These are phyloP conservation scores for Penicillium arizonense DNA, from an alignment of 495 filamentous ascomycete genomes.

Conservation along the genomic window DNA sequence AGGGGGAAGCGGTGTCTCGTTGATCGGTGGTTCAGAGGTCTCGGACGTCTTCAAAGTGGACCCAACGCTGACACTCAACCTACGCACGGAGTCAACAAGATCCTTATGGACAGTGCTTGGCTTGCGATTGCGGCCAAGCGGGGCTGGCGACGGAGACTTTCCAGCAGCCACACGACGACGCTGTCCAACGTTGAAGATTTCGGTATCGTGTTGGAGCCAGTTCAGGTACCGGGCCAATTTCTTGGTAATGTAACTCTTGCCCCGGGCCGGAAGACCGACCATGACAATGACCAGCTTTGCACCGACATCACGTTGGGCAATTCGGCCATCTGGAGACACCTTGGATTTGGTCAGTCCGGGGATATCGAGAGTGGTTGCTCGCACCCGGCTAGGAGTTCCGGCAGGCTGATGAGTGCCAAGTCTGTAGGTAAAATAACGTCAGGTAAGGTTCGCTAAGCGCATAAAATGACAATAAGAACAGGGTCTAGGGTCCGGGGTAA, in stretches of 20 bases:
- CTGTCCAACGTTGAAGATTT: conserved; percentile 97
- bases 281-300: conserved; percentile 97
- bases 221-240: conserved; percentile 93
- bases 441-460: conserved; percentile 1
- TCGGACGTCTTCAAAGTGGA: conserved; percentile 21
- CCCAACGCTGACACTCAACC: conserved; percentile 42
- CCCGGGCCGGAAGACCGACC: conserved; percentile 92
- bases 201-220: conserved; percentile 93
- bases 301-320: conserved; percentile 87
- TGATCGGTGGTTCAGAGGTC: conserved; percentile 24
- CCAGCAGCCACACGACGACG: conserved; percentile 78
- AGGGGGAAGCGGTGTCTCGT: conserved; percentile 29
- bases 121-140: conserved; percentile 17
- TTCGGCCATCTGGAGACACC: conserved; percentile 90
- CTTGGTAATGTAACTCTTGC: conserved; percentile 98
- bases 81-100: conserved; percentile 43
- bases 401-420: conserved; percentile 34
- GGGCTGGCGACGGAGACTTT: conserved; percentile 39
- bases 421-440: conserved; percentile 9
- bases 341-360: conserved; percentile 88
- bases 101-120: conserved; percentile 38
- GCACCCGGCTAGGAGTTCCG: conserved; percentile 56
- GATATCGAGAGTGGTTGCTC: conserved; percentile 83
- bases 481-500: neutral
- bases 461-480: neutral